Evolutionary conservation across 2,329 filamentous ascomycete genomes (phyloP), one percentile per base, ranked within the genome.

Genomic region (Penicillium verrucosum): DNA sequence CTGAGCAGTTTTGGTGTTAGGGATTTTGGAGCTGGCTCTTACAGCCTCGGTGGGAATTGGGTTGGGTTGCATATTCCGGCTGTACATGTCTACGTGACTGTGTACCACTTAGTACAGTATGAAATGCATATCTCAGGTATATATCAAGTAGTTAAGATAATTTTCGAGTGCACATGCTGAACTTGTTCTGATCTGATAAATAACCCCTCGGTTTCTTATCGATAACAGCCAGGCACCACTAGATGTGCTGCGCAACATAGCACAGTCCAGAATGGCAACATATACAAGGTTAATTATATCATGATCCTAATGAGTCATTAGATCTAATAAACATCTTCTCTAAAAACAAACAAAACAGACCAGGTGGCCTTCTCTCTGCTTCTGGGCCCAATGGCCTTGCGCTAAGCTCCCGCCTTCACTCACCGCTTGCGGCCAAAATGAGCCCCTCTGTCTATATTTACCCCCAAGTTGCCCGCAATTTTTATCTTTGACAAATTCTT

Each of bases 401-500:
- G 58, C 60, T 60, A 62, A 58, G 46, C 38, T 61, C 51, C 61
- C 60, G 53, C 59, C 54, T 52, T 41, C 45, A 38, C 58, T 68
- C 62, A 68, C 68, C 66, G 67, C 65, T 69, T 69, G 67, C 68
- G 66, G 67, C 53, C 63, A 63, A 60, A 63, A 65, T 60, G 57
- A 32, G 47, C 58, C 56, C 57, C 56, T 38, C 47, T 27, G 46
- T 59, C 45, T 61, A 56, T 62, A 61, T 54, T 62, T 64, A 59
- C 57, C 56, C 54, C 32, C 29, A 51, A 58, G 48, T 52, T 49
- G 42, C 46, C 30, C 44, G 37, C 41, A 29, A 18, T 45, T 54
- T 56, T 58, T 44, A 25, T 49, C 54, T n/a, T 40, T 54, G 38
- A 27, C n/a, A 58, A 60, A 38, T 52, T 38, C 37, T 50, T 40